phyloP scores from a whole-genome alignment of 2,329 filamentous ascomycete genomes.

The Stenocarpella maydis region DNA sequence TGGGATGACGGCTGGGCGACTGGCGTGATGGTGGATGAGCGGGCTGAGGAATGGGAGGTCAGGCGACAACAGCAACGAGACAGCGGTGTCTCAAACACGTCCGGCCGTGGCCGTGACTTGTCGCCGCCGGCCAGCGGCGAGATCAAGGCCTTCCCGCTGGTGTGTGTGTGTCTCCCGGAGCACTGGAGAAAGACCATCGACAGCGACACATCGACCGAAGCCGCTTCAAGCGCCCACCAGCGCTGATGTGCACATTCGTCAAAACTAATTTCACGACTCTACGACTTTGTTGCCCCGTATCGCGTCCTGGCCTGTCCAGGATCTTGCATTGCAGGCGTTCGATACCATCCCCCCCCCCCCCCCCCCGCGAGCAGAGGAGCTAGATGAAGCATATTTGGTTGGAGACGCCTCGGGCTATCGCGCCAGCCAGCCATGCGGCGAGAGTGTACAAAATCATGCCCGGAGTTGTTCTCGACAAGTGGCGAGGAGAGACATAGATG shows the following conservation, averaged over 20 bases:
- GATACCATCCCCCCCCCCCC: neutral
- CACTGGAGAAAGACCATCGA: constrained; percentile 98
- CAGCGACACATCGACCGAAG: constrained; percentile 78
- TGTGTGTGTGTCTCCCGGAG: constrained; percentile 93
- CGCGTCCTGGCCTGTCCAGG: constrained; percentile 33
- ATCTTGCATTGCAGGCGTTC: constrained; percentile 26
- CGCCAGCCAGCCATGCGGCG: constrained; percentile 4
- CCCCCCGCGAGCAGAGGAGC: neutral
- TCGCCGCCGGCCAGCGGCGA: constrained; percentile 77
- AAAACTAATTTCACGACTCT: constrained; percentile 32
- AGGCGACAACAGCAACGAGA: constrained; percentile 82
- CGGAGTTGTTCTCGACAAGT: neutral
- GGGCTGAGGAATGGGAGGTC: constrained; percentile 88
- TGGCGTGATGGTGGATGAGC: constrained; percentile 81
- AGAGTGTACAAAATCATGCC: constrained; percentile 29
- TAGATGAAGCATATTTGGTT: constrained; percentile 16
- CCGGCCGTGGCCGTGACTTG: constrained; percentile 63
- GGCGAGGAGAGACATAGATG: neutral
- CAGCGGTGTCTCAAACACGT: constrained; percentile 89
- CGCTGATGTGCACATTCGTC: neutral
- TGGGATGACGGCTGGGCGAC: constrained; percentile 99
- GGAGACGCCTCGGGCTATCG: neutral
- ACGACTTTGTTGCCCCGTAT: constrained; percentile 39
- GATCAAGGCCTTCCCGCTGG: constrained; percentile 96
- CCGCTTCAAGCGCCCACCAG: constrained; percentile 57